phyloP scores from a whole-genome alignment of 768 basidiomycete species.

The Xerocomus spinulosus region DNA sequence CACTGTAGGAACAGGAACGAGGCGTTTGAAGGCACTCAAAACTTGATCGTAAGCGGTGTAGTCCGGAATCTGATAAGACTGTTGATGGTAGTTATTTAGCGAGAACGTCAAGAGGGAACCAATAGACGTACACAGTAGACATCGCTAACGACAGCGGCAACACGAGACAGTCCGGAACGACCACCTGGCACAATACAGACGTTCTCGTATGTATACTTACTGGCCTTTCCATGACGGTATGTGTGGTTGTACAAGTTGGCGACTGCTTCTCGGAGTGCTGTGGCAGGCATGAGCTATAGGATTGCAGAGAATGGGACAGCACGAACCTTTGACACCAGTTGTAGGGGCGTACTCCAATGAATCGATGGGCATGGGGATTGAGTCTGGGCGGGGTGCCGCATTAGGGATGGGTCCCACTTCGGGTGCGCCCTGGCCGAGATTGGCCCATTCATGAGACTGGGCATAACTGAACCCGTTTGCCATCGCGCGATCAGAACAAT shows the following conservation, averaged over 20 bases:
- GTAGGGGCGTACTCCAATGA: slow-evolving; percentile 90
- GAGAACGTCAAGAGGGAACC: not conserved
- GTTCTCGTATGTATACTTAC: slow-evolving; percentile 89
- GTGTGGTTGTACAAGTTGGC: slow-evolving; percentile 86
- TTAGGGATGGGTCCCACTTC: slow-evolving; percentile 83
- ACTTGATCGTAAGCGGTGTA: slow-evolving; percentile 89
- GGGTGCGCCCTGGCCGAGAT: slow-evolving; percentile 89
- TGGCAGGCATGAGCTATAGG: slow-evolving; percentile 1
- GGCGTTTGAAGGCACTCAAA: slow-evolving; percentile 78
- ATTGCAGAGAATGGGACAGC: not conserved
- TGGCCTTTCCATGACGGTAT: slow-evolving; percentile 75
- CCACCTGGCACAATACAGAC: slow-evolving; percentile 95
- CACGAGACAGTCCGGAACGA: slow-evolving; percentile 80
- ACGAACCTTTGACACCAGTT: slow-evolving; percentile 76
- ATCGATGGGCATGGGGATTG: slow-evolving; percentile 63
- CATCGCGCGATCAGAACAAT: slow-evolving; percentile 92
- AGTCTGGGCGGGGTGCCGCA: slow-evolving; percentile 60
- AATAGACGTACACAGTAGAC: slow-evolving; percentile 63
- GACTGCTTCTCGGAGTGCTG: slow-evolving; percentile 83
- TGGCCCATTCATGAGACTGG: slow-evolving; percentile 76
- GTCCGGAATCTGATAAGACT: slow-evolving; percentile 90
- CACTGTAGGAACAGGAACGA: slow-evolving; percentile 89
- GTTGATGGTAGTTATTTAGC: not conserved
- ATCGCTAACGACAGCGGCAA: slow-evolving; percentile 89
- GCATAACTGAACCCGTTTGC: slow-evolving; percentile 89